Base-by-base conservation (phyloP, 2,329 filamentous ascomycete species). In the Trichoderma sp. region DNA sequence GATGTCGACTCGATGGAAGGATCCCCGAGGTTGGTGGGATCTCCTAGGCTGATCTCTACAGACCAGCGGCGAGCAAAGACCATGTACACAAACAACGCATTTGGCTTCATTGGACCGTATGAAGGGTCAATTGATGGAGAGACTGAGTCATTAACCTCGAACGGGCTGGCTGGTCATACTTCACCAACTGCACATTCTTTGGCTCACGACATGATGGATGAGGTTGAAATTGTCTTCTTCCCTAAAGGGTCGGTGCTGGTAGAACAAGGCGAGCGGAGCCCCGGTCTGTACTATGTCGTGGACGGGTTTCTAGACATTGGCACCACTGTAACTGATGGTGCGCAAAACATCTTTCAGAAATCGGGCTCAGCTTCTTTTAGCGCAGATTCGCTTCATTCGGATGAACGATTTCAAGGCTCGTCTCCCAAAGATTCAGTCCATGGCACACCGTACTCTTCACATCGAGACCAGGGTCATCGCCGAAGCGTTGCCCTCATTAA, bases 141-240 rank as follows among this genome's bases (percentile, higher is more conserved):
- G 70, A 91, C 92, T 0, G 96, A 98, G 74, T 98, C 95, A 0
- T 84, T 95, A 76, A 90, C 93, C 30, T 95, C 93, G 2, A 88
- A 90, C 4, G 89, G 90, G 1, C 84, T 90, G 61, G 89, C 89
- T 4, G 85, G 89, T 55, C 82, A 84, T 39, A 86, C 87, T 4
- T 87, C 89, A 0, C 89, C 90, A 0, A 93, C 90, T 74, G 87
- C 90, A 0, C 86, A 93, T 68, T 82, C 85, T 4, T 83, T 95
- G 6, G 88, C 90, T 4, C 90, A 94, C 72, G 95, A 98, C 73
- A 88, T 98, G 82, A 92, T 92, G 74, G 92, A 97, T 73, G 96
- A 99, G 68, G 89, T 98, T 3, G 96, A 99, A 78, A 98, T 99
- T 74, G 96, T 99, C 6, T 98, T 93, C 83, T 99, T 99, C 75